Evolutionary conservation across 2,329 filamentous ascomycete species (phyloP), one percentile per base, ranked within the genome.

Genomic region (Nothomitra cinnamomea): DNA sequence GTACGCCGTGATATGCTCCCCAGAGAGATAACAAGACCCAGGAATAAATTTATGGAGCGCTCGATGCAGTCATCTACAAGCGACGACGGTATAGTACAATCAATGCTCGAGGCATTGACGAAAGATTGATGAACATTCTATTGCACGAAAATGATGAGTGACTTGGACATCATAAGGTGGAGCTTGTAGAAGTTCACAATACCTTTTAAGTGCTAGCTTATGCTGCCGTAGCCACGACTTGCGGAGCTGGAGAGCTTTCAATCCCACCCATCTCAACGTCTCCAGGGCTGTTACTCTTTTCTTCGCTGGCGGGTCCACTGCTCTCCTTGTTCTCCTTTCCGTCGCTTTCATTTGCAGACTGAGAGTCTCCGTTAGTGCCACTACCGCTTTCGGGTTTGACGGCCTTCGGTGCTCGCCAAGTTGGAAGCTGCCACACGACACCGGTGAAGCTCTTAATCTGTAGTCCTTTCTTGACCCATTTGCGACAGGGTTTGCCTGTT

Each of bases 401-500:
- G 24, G 73, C 68, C 65, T 77, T 79, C n/a, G 84, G 84, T 35
- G 87, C 83, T 52, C 80, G 82, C 88, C 90, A 96, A 54, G 86
- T 82, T 19, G 82, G 77, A 48, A 95, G 75, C 58, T 84, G 79
- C 88, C 89, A 95, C 32, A 78, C 64, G 15, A 87, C 78, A 53
- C 90, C 90, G 1, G 90, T 95, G 66, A 96, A 96, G 67, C 83
- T 94, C 74, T 94, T 95, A 60, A 96, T 73, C 50, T 75, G 76
- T 65, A 96, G 87, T 54, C 81, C 78, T 58, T 87, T 87, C 67
- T 82, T 86, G 65, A 80, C 75, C 92, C 92, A 98, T 66, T 82
- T 89, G 59, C 90, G 85, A 68, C 89, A 95, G 8, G 92, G 89
- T 63, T 90, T 85, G 60, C 90, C 90, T 6, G 85, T 85, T 57